Percentiles rank a stretch among this genome's conserved stretches.
Conservation (phyloP, 225 moss, liverwort and hornwort genomes). For the Lunularia cruciata region DNA sequence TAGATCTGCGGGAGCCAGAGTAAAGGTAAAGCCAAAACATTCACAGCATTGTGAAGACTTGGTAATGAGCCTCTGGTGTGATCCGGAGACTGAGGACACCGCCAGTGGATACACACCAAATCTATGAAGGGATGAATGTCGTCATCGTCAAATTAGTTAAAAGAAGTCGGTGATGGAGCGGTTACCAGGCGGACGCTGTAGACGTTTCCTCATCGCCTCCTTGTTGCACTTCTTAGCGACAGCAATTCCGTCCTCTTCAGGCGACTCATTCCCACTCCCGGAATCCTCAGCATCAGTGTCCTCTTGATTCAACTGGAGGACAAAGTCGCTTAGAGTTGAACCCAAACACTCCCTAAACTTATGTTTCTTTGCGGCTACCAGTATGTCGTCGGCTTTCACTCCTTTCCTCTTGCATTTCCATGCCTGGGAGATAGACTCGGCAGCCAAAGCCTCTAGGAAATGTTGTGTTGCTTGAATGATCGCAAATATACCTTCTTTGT, state of each 20-base stretch:
- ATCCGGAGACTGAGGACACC: too few species aligned
- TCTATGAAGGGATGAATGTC: too few species aligned
- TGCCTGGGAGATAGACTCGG: constrained; percentile 50
- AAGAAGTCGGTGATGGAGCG: constrained; percentile 64
- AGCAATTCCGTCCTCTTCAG: constrained; percentile 10
- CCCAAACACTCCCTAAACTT: constrained; percentile 63
- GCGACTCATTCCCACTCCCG: constrained; percentile 30
- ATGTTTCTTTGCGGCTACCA: constrained; percentile 43
- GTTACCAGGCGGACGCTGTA: constrained; percentile 52
- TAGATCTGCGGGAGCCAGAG: too few species aligned
- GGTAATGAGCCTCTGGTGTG: too few species aligned
- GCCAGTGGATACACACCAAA: too few species aligned
- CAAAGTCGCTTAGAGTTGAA: constrained; percentile 47
- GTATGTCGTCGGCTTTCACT: constrained; percentile 54
- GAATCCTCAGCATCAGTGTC: constrained; percentile 30
- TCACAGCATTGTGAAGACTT: too few species aligned
- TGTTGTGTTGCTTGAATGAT: constrained; percentile 52
- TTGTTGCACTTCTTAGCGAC: constrained; percentile 25
- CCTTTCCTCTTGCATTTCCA: constrained; percentile 56
- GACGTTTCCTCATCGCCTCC: constrained; percentile 40
- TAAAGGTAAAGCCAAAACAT: too few species aligned
- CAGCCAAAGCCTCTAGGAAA: constrained; percentile 57
- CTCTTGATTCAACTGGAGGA: constrained; percentile 28
- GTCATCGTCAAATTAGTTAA: too few species aligned
- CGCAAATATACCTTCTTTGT: constrained; percentile 50